Conservation (phyloP, 139 green algal species). For the Tetradesmus obliquus region DNA sequence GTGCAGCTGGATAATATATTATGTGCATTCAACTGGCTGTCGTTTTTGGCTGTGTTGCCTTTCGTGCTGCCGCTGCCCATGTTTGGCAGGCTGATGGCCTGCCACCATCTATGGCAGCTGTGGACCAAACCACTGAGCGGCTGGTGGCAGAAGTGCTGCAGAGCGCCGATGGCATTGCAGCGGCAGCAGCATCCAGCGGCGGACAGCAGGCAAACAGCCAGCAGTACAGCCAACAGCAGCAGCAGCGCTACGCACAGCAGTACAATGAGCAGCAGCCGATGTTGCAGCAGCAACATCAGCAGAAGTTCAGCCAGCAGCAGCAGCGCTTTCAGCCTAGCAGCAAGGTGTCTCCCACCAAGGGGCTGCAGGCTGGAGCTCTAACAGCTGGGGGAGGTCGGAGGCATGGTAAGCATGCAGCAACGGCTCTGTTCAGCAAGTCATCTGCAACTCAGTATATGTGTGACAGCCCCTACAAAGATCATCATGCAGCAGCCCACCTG, state of each 20-base stretch:
- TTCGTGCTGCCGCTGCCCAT: not conserved
- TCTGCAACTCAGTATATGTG: not conserved
- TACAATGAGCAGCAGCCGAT: not conserved
- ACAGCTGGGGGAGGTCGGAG: not conserved
- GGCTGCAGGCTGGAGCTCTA: not conserved
- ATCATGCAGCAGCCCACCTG: too few relatives aligned
- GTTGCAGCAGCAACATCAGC: slow-evolving; percentile 12
- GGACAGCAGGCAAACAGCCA: not conserved
- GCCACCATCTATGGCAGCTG: slow-evolving; percentile 49
- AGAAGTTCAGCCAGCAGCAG: slow-evolving; percentile 4
- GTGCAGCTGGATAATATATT: not conserved
- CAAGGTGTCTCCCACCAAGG: slow-evolving; percentile 4
- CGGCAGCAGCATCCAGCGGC: slow-evolving; percentile 19
- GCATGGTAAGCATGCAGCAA: not conserved
- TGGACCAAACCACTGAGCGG: slow-evolving; percentile 66
- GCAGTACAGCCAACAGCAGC: not conserved
- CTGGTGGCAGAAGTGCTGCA: slow-evolving; percentile 66
- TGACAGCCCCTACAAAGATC: too few relatives aligned
- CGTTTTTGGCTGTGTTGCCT: not conserved
- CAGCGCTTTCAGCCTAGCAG: not conserved
- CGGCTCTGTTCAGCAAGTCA: not conserved
- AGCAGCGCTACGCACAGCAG: slow-evolving; percentile 8
- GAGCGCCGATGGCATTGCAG: slow-evolving; percentile 54
- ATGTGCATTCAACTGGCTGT: not conserved
- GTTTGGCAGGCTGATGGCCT: slow-evolving; percentile 13